Evolutionary conservation across 1,284 basidiomycete genomes (phyloP), one percentile per base, ranked within the genome.

Genomic region (Trichosporon sp.): DNA sequence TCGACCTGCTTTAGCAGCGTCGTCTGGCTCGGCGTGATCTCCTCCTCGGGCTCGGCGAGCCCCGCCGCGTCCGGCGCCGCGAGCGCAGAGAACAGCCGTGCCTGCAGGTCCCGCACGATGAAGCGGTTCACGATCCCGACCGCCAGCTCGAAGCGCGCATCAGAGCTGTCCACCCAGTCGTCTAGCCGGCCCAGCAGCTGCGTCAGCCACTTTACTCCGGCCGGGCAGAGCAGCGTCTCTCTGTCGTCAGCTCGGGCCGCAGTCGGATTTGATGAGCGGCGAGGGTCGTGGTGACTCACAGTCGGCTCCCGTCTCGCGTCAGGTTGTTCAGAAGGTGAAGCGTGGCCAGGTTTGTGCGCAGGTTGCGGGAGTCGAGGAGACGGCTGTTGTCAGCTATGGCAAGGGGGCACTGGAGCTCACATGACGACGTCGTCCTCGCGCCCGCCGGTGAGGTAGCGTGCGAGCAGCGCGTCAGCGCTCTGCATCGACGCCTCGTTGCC

Each of bases 1-100:
- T 95, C 93, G 18, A 94, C 83, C 6, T 95, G 84, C 81, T 94
- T 95, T 68, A 95, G 86, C n/a, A 95, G 83, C 12, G 88, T 90
- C 1, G 89, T 92, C 80, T 95, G 93, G 74, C 90, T 89, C 0
- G 92, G 91, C 2, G 91, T 88, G 51, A 93, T 87, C n/a, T 89
- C 85, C 81, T 93, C 92, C 62, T 86, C 88, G 29, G 84, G 11
- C 9, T 62, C 71, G 58, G 56, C 8, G 23, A 73, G 70, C 3
- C 51, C 31, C 2, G 79, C 81, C 2, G 74, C 73, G 63, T 11
- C 74, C 56, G 56, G 56, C 5, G 56, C 56, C 3, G 15, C 27
- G 7, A 60, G 29, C 6, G 56, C 34, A n/a, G 67, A 38, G 56
- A 65, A 62, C 44, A 62, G 34, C 18, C 60, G 15, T 5, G n/a